Conservation (phyloP, 495 filamentous ascomycete species). For the Podospora australis region DNA sequence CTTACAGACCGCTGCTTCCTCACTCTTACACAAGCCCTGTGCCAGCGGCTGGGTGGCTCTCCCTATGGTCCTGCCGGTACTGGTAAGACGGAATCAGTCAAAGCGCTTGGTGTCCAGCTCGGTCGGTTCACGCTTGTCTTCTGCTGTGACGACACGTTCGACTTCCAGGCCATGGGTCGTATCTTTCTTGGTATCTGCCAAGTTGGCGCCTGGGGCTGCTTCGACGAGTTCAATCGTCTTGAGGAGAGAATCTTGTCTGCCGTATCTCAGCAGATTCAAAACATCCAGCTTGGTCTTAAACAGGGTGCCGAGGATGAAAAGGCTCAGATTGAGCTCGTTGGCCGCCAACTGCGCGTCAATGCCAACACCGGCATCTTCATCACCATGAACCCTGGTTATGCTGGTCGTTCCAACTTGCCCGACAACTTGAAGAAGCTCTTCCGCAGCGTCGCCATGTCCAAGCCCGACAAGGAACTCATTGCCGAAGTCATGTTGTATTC, state of each 20-base stretch:
- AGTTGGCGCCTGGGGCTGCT: slow-evolving; percentile 98
- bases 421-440: slow-evolving; percentile 99
- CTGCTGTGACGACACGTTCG: slow-evolving; percentile 98
- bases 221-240: slow-evolving; percentile 98
- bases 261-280: slow-evolving; percentile 97
- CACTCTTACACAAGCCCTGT: slow-evolving; percentile 90
- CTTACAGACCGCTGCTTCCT: slow-evolving; percentile 97
- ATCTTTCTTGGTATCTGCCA: slow-evolving; percentile 99
- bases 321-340: slow-evolving; percentile 86
- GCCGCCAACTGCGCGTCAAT: slow-evolving; percentile 80
- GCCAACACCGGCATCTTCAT: slow-evolving; percentile 97
- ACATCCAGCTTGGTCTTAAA: slow-evolving; percentile 92
- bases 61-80: slow-evolving; percentile 97
- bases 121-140: slow-evolving; percentile 97
- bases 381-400: slow-evolving; percentile 99
- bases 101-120: slow-evolving; percentile 91
- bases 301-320: slow-evolving; percentile 70
- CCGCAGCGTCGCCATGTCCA: slow-evolving; percentile 98
- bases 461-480: slow-evolving; percentile 98
- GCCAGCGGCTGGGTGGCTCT: slow-evolving; percentile 90
- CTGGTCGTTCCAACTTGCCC: slow-evolving; percentile 91
- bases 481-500: slow-evolving; percentile 99
- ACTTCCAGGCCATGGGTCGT: slow-evolving; percentile 98
- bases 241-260: slow-evolving; percentile 96
- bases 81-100: slow-evolving; percentile 99